Percentiles rank a stretch among this genome's conserved stretches.
Conservation (phyloP, 192 early-diverging fungal species). For the Rhizoclosmatium globosum region DNA sequence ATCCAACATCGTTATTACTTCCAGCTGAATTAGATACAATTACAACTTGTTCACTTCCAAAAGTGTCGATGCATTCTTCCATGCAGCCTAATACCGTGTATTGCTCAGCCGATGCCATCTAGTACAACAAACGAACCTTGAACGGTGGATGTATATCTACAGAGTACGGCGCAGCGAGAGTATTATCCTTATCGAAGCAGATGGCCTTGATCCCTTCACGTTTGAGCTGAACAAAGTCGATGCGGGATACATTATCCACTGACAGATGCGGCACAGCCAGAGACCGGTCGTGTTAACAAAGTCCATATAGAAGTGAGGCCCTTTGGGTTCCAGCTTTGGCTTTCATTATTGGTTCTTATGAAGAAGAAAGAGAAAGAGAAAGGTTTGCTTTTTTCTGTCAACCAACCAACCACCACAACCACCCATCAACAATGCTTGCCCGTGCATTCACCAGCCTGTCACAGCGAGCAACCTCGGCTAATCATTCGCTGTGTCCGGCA, state of each 20-base stretch:
- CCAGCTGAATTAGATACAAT: slow-evolving; percentile 96
- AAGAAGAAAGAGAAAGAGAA: no score
- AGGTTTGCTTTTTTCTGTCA: slow-evolving; percentile 20
- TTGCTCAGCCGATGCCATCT: not conserved
- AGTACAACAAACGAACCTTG: slow-evolving; percentile 32
- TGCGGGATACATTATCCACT: slow-evolving; percentile 62
- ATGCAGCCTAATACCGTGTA: slow-evolving; percentile 59
- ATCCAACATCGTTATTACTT: slow-evolving; percentile 73
- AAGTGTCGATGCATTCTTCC: slow-evolving; percentile 70
- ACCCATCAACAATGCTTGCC: not conserved
- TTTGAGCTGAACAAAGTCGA: slow-evolving; percentile 68
- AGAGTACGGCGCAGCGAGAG: slow-evolving; percentile 85
- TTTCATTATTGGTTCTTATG: slow-evolving; percentile 14
- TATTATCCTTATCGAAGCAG: slow-evolving; percentile 99
- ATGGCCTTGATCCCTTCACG: slow-evolving; percentile 73
- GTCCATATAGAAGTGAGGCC: slow-evolving; percentile 64
- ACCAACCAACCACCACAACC: no score
- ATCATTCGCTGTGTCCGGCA: not conserved
- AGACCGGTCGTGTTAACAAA: slow-evolving; percentile 66
- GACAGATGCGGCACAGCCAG: slow-evolving; percentile 81
- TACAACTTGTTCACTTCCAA: slow-evolving; percentile 67
- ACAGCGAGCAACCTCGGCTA: not conserved
- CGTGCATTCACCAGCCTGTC: not conserved
- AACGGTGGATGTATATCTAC: slow-evolving; percentile 75
- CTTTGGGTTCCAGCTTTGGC: slow-evolving; percentile 79